Evolutionary conservation across 2,329 filamentous ascomycete species (phyloP), one percentile per base, ranked within the genome.

Genomic region (Sclerotinia nivalis): DNA sequence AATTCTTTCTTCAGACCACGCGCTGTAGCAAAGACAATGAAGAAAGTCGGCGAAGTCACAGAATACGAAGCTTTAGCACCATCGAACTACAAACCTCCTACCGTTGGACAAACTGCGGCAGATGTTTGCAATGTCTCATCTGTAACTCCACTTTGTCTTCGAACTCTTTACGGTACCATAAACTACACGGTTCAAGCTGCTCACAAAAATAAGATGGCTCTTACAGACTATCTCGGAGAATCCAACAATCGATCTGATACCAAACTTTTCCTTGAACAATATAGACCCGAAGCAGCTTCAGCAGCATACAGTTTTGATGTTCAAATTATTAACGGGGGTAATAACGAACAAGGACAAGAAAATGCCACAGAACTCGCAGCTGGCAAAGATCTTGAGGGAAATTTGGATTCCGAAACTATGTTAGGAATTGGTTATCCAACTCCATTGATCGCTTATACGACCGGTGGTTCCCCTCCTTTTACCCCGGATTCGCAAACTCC

Each of bases 121-220:
- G 82, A 97, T 93, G 69, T 69, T 31, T 82, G 96, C 94, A 77
- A 98, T 55, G 65, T 71, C 15, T 68, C 65, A n/a, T 67, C 70
- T 10, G 73, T 76, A 3, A 77, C 75, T 2, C 71, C 73, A n/a
- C 60, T 71, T 18, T 77, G 75, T 49, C 72, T 77, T n/a, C 56
- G 71, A 47, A 74, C 72, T 25, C 66, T 77, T 13, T 76, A 77
- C 62, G 73, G 72, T 47, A 76, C 74, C 15, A 66, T 71, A 2
- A 72, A 72, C 12, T 77, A 77, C 64, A 60, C 43, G 1, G 69
- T 72, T 5, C 68, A 75, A 66, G 66, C 62, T 22, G 31, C 72
- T 4, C 60, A 68, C 12, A 71, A 71, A 49, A 77, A 76, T 43
- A 69, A 73, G 37, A 68, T 76, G 6, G 76, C 59, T 22, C 67